Evolutionary conservation across 1,139 yeast species (phyloP).

Genomic region (Sugiyamaella neomexicana): DNA sequence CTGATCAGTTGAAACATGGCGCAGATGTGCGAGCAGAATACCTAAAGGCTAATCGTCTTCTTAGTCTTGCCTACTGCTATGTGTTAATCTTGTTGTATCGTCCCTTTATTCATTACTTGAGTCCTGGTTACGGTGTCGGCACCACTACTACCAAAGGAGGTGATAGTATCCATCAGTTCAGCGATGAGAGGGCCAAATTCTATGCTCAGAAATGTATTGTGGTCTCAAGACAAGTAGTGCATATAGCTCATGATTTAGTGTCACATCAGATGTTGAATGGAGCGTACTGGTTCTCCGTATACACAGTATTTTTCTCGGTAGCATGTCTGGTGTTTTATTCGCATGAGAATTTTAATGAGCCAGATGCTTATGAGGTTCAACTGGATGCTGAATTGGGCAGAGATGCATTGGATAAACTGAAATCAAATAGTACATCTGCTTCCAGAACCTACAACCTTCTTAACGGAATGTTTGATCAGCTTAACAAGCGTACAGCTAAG

Average conservation of each 20-base stretch:
- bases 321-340: slow-evolving; percentile 84
- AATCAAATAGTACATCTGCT: slow-evolving; percentile 76
- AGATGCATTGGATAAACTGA: slow-evolving; percentile 66
- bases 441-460: slow-evolving; percentile 75
- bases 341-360: slow-evolving; percentile 67
- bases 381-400: slow-evolving; percentile 82
- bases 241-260: slow-evolving; percentile 80
- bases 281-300: slow-evolving; percentile 90
- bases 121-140: slow-evolving; percentile 42
- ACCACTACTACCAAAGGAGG: slow-evolving; percentile 21
- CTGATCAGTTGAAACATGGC: slow-evolving; percentile 73
- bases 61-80: slow-evolving; percentile 78
- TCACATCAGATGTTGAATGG: slow-evolving; percentile 74
- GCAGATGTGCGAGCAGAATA: slow-evolving; percentile 63
- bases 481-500: slow-evolving; percentile 47
- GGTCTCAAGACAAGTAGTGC: slow-evolving; percentile 81
- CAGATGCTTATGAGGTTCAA: slow-evolving; percentile 55
- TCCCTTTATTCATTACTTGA: slow-evolving; percentile 84
- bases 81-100: slow-evolving; percentile 84
- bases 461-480: slow-evolving; percentile 77
- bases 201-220: slow-evolving; percentile 83
- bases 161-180: slow-evolving; percentile 44
- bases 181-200: slow-evolving; percentile 48
- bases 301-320: slow-evolving; percentile 88
- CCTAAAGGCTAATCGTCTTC: slow-evolving; percentile 69